These are phyloP conservation scores for Punica granatum DNA, from an alignment of 345 rosid genomes.

Conservation along the genomic window DNA sequence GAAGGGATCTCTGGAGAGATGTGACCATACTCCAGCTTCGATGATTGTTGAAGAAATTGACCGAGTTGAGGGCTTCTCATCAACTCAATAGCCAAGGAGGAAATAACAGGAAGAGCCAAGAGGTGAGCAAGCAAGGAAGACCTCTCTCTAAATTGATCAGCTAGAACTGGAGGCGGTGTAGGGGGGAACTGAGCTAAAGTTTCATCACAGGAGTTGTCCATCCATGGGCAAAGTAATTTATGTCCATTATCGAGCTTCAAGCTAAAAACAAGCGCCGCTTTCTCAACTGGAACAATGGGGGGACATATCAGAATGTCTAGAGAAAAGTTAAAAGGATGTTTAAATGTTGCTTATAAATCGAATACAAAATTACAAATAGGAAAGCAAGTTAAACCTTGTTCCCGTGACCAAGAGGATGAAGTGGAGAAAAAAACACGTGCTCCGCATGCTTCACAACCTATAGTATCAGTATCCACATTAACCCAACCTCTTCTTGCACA, in stretches of 20 bases:
- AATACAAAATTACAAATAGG: neutral
- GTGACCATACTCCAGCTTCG: constrained; percentile 25
- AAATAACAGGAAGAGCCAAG: constrained; percentile 60
- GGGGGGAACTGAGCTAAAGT: constrained; percentile 85
- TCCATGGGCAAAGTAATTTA: constrained; percentile 79
- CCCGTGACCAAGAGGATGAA: constrained; percentile 75
- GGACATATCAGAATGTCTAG: constrained; percentile 11
- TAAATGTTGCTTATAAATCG: neutral
- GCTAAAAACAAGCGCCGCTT: constrained; percentile 82
- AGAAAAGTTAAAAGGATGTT: constrained; percentile 4
- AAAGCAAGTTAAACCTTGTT: constrained; percentile 54
- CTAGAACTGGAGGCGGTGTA: constrained; percentile 51
- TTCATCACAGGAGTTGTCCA: constrained; percentile 72
- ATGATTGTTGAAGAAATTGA: constrained; percentile 53
- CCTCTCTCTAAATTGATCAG: constrained; percentile 53
- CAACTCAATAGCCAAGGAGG: constrained; percentile 58
- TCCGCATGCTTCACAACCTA: constrained; percentile 90
- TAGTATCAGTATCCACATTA: constrained; percentile 65
- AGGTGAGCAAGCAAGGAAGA: constrained; percentile 48
- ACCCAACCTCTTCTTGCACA: constrained; percentile 96
- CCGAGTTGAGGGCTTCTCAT: constrained; percentile 60
- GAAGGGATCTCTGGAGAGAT: constrained; percentile 20
- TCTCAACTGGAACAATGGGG: constrained; percentile 54
- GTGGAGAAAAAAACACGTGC: constrained; percentile 73
- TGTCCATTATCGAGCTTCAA: constrained; percentile 85